Evolutionary conservation across 768 basidiomycete species (phyloP), one percentile per base, ranked within the genome.

Genomic region (Mycena polygramma): DNA sequence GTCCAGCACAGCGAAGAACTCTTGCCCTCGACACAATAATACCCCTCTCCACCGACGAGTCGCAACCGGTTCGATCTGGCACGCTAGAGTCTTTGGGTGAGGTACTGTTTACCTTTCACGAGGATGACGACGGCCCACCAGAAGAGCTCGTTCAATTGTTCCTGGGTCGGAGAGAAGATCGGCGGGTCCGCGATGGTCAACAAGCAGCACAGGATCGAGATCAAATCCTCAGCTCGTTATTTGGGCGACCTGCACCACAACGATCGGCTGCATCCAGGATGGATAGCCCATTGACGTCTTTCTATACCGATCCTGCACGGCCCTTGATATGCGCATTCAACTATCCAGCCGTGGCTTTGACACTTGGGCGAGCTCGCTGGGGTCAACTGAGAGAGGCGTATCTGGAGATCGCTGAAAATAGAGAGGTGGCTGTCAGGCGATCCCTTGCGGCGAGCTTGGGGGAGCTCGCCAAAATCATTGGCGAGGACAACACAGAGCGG

Each of bases 381-480:
- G 73, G 63, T 39, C 88, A 92, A 66, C 80, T 99, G 26, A 88
- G 92, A 22, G 85, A 86, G 5, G 81, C 89, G 52, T 97, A 97
- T 81, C 79, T 87, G 22, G 81, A 86, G 11, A 85, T 99, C 20
- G 86, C 92, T 35, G 80, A 84, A n/a, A 87, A 90, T 75, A 83
- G 82, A 20, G 85, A 86, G 10, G 78, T 83, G 48, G 91, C 92
- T 69, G 91, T 97, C 26, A 88, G 91, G 26, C 88, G 88, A 58
- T 94, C 95, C 17, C 85, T 97, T 52, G 94, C 96, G 4, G 95
- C 97, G 1, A 94, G 94, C 66, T 77, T 97, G 17, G 96, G 96
- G 59, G 96, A 96, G 79, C 81, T 98, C 55, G 96, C 96, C 24
- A 91, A 90, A 76, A 91, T 98, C 63, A 87, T 98, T 45, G 95